phyloP scores from a whole-genome alignment of 2,329 filamentous ascomycete species.

The Zarea fungicola region DNA sequence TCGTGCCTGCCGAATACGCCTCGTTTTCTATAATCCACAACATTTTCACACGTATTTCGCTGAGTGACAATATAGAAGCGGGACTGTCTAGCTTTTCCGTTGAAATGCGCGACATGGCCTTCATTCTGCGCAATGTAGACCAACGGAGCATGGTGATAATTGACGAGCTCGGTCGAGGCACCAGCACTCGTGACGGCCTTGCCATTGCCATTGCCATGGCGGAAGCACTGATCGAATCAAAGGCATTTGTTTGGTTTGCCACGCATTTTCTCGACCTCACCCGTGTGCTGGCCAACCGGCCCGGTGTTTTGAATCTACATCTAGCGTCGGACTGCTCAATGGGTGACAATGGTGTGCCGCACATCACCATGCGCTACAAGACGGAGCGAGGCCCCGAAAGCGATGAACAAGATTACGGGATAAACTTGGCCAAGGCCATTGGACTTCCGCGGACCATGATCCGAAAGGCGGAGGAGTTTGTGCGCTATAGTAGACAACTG shows the following conservation, averaged over 20 bases:
- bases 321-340: slow-evolving; percentile 62
- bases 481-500: slow-evolving; percentile 54
- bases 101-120: slow-evolving; percentile 95
- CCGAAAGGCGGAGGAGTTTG: slow-evolving; percentile 61
- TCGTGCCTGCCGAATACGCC: slow-evolving; percentile 81
- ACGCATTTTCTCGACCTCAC: slow-evolving; percentile 88
- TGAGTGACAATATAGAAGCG: slow-evolving; percentile 81
- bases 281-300: slow-evolving; percentile 65
- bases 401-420: slow-evolving; percentile 69
- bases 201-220: slow-evolving; percentile 87
- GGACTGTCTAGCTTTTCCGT: slow-evolving; percentile 91
- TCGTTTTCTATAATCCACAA: slow-evolving; percentile 74
- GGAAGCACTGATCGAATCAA: slow-evolving; percentile 76
- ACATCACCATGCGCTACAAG: slow-evolving; percentile 85
- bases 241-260: slow-evolving; percentile 82
- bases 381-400: slow-evolving; percentile 65
- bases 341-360: slow-evolving; percentile 44
- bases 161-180: slow-evolving; percentile 88
- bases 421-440: slow-evolving; percentile 71
- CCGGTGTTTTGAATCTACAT: slow-evolving; percentile 78
- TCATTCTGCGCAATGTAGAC: slow-evolving; percentile 81
- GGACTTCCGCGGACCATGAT: slow-evolving; percentile 66
- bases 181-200: slow-evolving; percentile 80
- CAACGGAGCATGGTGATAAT: slow-evolving; percentile 73
- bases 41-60: slow-evolving; percentile 81